These are phyloP conservation scores for Leucocoprinus sp. DNA, from an alignment of 768 basidiomycete genomes.

Conservation along the genomic window DNA sequence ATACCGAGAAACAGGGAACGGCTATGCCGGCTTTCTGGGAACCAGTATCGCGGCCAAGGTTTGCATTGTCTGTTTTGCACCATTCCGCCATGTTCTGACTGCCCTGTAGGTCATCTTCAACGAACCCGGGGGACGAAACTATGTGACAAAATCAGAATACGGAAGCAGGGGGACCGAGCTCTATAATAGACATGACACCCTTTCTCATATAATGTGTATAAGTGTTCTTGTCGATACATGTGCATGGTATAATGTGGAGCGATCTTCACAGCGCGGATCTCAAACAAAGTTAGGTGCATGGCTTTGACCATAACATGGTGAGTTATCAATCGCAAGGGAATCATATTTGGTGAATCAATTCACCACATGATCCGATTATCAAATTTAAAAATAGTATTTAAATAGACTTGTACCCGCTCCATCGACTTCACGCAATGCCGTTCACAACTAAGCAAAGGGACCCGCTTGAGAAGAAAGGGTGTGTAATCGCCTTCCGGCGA, in stretches of 20 bases:
- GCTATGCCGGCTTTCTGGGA: slow-evolving; percentile 74
- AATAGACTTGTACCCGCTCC: neutral
- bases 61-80: slow-evolving; percentile 5
- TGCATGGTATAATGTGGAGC: neutral
- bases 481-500: slow-evolving; percentile 10
- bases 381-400: no score
- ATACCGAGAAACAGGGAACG: slow-evolving; percentile 80
- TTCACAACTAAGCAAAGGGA: slow-evolving; percentile 22
- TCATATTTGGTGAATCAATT: no score
- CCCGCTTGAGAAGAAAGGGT: slow-evolving; percentile 25
- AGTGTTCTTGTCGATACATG: neutral
- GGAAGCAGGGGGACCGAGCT: slow-evolving; percentile 60
- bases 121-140: slow-evolving; percentile 58
- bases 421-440: slow-evolving; percentile 11
- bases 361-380: no score
- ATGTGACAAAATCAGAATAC: slow-evolving; percentile 76
- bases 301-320: no score
- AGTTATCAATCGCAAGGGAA: no score
- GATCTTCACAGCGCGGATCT: no score
- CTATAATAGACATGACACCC: slow-evolving; percentile 74
- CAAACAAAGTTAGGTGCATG: no score
- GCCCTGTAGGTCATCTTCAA: slow-evolving; percentile 59
- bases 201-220: slow-evolving; percentile 43
- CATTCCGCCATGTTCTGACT: slow-evolving; percentile 3
- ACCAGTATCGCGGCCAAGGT: slow-evolving; percentile 84